These are phyloP conservation scores for Amylostereum chailletii DNA, from an alignment of 1,284 basidiomycete genomes.

Conservation along the genomic window DNA sequence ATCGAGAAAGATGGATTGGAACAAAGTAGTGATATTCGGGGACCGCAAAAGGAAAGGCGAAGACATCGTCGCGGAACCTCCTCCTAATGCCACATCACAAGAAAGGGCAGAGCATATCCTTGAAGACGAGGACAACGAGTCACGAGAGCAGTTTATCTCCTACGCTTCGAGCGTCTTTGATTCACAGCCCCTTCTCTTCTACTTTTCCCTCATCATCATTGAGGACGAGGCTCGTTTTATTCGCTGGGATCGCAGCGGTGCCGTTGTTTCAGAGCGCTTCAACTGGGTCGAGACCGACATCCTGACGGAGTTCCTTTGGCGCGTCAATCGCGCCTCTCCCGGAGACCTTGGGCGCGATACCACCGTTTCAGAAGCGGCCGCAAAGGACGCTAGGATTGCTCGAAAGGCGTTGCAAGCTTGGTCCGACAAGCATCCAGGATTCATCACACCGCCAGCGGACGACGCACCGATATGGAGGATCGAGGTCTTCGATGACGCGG, in stretches of 20 bases:
- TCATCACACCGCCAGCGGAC: not conserved
- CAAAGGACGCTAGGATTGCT: not conserved
- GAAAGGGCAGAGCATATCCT: not conserved
- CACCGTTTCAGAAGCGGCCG: not conserved
- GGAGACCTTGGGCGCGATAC: not conserved
- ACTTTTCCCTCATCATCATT: conserved; percentile 3
- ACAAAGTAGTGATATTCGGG: not conserved
- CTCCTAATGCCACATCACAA: not conserved
- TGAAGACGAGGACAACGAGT: not conserved
- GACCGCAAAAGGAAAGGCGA: not conserved
- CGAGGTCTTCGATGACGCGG: not conserved
- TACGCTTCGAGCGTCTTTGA: not conserved
- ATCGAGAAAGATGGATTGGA: no score
- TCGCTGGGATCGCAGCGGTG: conserved; percentile 6
- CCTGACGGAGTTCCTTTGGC: conserved; percentile 1
- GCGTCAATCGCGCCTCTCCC: not conserved
- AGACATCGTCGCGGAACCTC: not conserved
- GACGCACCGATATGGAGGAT: not conserved
- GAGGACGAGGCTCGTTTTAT: conserved; percentile 1
- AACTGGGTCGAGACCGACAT: not conserved
- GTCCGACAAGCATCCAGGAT: not conserved
- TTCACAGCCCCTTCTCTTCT: conserved; percentile 1
- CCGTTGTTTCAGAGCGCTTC: conserved; percentile 1
- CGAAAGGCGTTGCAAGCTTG: not conserved
- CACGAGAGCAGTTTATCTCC: not conserved